Conservation (phyloP, 768 basidiomycete genomes). For the Termitomyces sp. region DNA sequence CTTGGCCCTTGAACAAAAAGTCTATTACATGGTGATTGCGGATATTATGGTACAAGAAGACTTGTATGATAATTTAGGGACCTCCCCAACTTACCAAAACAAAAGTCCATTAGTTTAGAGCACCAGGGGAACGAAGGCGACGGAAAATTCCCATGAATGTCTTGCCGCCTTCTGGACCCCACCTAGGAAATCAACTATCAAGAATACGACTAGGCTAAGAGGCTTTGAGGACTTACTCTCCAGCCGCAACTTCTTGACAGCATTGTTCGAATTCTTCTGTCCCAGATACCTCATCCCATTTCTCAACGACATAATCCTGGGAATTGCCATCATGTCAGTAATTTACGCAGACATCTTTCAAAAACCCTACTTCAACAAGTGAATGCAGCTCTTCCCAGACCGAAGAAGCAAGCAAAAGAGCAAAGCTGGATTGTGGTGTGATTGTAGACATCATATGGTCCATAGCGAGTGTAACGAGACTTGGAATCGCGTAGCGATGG, state of each 20-base stretch:
- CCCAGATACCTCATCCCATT: conserved; percentile 67
- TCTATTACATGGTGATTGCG: too few species aligned
- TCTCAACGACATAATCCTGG: conserved; percentile 73
- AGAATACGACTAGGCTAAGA: background rate
- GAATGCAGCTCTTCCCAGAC: conserved; percentile 62
- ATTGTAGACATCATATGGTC: conserved; percentile 73
- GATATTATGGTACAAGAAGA: too few species aligned
- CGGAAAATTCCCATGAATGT: conserved; percentile 66
- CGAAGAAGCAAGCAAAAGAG: conserved; percentile 63
- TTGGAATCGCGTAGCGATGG: conserved; percentile 69
- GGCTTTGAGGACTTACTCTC: conserved; percentile 50
- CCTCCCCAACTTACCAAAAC: background rate
- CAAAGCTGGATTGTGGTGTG: conserved; percentile 63
- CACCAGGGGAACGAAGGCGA: conserved; percentile 56
- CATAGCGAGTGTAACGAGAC: conserved; percentile 60
- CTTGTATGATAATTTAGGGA: too few species aligned
- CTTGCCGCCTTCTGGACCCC: conserved; percentile 70
- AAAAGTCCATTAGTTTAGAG: conserved; percentile 14
- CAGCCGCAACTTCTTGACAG: conserved; percentile 67
- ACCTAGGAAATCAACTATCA: conserved; percentile 33
- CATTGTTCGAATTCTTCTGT: conserved; percentile 66
- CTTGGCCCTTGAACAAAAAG: too few species aligned
- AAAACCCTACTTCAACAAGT: conserved; percentile 51
- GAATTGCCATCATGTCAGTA: conserved; percentile 10
- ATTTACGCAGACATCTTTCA: conserved; percentile 8